Evolutionary conservation across 2,329 filamentous ascomycete species (phyloP), one percentile per base, ranked within the genome.

Genomic region (Aspergillus quadricinctus): DNA sequence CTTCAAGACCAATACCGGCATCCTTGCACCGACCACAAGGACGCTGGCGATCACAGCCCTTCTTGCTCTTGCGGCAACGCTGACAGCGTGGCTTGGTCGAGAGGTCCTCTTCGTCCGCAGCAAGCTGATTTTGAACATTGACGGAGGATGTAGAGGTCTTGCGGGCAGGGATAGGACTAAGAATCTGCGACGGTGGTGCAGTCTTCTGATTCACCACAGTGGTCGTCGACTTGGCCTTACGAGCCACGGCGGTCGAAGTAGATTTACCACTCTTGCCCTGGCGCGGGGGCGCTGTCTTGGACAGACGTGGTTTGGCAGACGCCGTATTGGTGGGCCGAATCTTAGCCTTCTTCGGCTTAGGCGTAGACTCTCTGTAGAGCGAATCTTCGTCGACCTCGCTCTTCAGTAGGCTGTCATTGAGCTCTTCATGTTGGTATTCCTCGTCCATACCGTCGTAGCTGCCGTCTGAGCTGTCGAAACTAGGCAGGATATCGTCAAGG

Each of bases 11-110:
- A 66, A 99, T 90, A 21, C 94, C 94, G 46, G 94, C 94, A 76
- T 99, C 94, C 73, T 92, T 91, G 84, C 94, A 99, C 61, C 94
- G 86, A 55, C 92, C 90, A 70, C 94, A 99, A 28, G 94, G 94
- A 41, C 94, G 88, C 76, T 97, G 94, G 57, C 94, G 88, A 78
- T 99, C 94, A 72, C 94, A 99, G 11, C 94, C 94, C 78, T 99
- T 99, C 82, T 99, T 99, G 78, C 93, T 97, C 84, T 99, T 99
- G 68, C 94, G 89, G 81, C 94, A 99, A 57, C 94, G 89, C 74
- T 99, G 94, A 80, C 94, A 99, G 61, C 94, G 92, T 55, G 94
- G 94, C 77, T 97, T 97, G 63, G 89, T 92, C 0, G 93, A 97
- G 21, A 97, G 79, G 56, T 97, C 92, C 63, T 97, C 92, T 63